Base-by-base conservation (phyloP, 1,284 basidiomycete genomes). In the Sanghuangporus sanghuang region DNA sequence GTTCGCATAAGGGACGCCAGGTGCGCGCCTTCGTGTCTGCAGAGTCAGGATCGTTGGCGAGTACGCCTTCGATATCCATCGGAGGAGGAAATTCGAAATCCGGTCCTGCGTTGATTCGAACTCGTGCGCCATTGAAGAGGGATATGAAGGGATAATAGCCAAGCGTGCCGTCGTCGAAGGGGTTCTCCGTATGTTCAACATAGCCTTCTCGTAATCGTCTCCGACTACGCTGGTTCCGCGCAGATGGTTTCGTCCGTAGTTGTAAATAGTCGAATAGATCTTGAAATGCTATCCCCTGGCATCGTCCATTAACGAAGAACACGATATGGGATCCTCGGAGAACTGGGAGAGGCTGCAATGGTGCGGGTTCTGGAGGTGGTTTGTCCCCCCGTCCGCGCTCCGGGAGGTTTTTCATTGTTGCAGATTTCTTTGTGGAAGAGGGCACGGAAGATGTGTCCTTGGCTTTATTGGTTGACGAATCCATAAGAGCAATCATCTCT, bases 61-160 rank as follows among this genome's bases (percentile, higher is more conserved):
- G 77, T 50, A 84, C 69, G 3, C 80, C 79, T 68, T 92, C 90
- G 66, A 93, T 83, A 67, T 93, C 86, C 14, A 79, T 74, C 1
- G 89, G 87, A 3, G 95, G 95, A 1, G 90, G 85, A 70, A 83
- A 92, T 1, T 83, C 82, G 71, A 97, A 98, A 57, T 89, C 74
- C 0, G 95, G 95, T 0, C 95, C 96, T 36, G 95, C 86, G 72
- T 98, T 97, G 66, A 97, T 81, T 53, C 77, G 82, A 6, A 95
- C 91, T 66, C 88, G 85, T 1, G 94, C 97, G 61, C 91, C 89
- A 67, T 95, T 96, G 78, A 95, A 99, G 48, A 96, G 81, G 2
- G 94, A 97, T 59, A 97, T 86, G 77, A 97, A 90, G 0, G 96
- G 94, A 72, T 95, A 99, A 75, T 99, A 99, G 0, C 97, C 97